Evolutionary conservation across 176 grass and related monocot genomes (phyloP).

Genomic region (Raddia distichophylla): DNA sequence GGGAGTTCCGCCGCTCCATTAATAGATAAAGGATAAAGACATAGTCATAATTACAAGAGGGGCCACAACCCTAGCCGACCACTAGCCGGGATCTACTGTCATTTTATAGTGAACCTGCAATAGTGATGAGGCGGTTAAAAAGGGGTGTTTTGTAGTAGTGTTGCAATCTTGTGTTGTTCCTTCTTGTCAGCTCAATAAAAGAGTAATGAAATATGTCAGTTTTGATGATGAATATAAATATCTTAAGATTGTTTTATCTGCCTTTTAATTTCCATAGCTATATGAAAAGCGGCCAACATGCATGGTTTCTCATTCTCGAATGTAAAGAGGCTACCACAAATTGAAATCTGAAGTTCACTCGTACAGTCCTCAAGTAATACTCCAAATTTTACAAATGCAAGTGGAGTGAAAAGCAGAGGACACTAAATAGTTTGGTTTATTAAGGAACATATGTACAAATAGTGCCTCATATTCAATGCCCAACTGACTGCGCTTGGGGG

Average conservation of each 20-base stretch:
- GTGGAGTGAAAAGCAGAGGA: background rate
- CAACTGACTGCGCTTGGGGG: background rate
- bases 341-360: conserved; percentile 1
- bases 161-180: too few relatives aligned
- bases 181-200: too few relatives aligned
- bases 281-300: background rate
- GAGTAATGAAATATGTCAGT: too few relatives aligned
- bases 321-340: background rate
- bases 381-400: background rate
- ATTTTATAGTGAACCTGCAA: too few relatives aligned
- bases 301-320: background rate
- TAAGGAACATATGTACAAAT: background rate
- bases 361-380: background rate
- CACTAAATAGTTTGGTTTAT: background rate
- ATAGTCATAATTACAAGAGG: too few relatives aligned
- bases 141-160: too few relatives aligned
- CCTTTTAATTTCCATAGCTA: background rate
- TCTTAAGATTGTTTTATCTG: background rate
- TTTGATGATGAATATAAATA: background rate
- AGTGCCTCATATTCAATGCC: conserved; percentile 1
- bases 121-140: too few relatives aligned
- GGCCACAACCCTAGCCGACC: too few relatives aligned
- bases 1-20: too few relatives aligned
- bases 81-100: too few relatives aligned
- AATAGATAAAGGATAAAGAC: too few relatives aligned